Base-by-base conservation (phyloP, 2,329 filamentous ascomycete species). In the Apiospora rasikravindrae region DNA sequence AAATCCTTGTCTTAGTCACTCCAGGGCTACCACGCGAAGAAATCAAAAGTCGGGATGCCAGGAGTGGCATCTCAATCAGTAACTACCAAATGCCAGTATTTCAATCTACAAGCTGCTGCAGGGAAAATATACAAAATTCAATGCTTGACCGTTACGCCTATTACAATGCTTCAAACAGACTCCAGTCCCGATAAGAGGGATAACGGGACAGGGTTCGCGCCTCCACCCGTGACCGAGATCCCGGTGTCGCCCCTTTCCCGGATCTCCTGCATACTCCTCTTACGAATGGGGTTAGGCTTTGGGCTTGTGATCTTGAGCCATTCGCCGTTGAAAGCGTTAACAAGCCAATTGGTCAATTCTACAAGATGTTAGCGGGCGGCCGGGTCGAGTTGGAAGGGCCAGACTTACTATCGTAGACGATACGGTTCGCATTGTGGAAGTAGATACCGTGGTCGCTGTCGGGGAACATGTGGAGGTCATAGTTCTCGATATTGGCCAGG, bases 291-390 rank as follows among this genome's bases (percentile, higher is more conserved):
- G 22, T 70, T 70, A 2, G 88, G 88, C 76, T 86, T 86, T 1
- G 88, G 84, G 69, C 88, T 74, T 14, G 81, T 77, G 19, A 90
- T 80, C 81, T 88, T 90, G 73, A 96, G 85, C 94, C 96, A 98
- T 82, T 98, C 95, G 69, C 96, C 96, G 77, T 98, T 98, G 81
- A 99, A 99, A 1, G 96, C 96, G 80, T 98, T 98, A 80, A 98
- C 89, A 71, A 99, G 90, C 96, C 96, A 99, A 80, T 94, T 95
- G 72, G 88, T 91, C 44, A 98, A 82, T 83, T 94, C 93, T 95
- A 73, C 6, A 40, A 40, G 2, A n/a, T 37, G 79, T 85, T 75
- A 86, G 83, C 71, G 76, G 77, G 77, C 6, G 26, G 49, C 10
- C 16, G 10, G 19, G 69, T 70, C 42, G 37, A 69, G 53, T 71